Conservation (phyloP, 331 rosid genomes). For the Pyrus hybrid region DNA sequence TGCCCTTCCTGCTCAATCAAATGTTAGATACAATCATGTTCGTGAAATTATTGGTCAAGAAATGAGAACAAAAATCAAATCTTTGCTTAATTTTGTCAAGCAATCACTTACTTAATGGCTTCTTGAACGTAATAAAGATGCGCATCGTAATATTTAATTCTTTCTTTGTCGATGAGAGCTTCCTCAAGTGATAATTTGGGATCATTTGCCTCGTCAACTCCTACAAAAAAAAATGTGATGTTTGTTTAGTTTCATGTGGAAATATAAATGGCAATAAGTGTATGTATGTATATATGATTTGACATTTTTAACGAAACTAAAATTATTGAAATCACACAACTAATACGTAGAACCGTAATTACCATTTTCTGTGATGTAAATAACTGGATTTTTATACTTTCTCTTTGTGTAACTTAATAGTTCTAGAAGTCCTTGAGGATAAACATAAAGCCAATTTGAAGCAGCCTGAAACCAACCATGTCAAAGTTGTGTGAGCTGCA, state of each 20-base stretch:
- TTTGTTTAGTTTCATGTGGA: too few species aligned
- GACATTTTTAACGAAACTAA: too few species aligned
- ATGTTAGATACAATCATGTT: neutral
- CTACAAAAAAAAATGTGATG: neutral
- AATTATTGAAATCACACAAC: too few species aligned
- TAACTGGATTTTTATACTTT: slow-evolving; percentile 2
- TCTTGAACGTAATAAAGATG: neutral
- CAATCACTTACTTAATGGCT: slow-evolving; percentile 1
- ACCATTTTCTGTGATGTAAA: slow-evolving; percentile 9
- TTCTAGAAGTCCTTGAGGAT: neutral
- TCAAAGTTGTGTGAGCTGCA: too few species aligned
- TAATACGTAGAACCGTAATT: too few species aligned
- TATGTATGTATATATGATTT: too few species aligned
- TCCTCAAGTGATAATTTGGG: neutral
- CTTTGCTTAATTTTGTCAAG: neutral
- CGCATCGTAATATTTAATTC: neutral
- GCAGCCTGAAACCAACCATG: neutral
- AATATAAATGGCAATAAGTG: too few species aligned
- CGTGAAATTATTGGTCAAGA: neutral
- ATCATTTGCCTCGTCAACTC: neutral
- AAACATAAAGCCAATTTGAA: slow-evolving; percentile 1
- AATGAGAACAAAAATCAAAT: neutral
- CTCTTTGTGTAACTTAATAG: neutral
- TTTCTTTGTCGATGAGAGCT: neutral
- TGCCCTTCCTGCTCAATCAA: neutral